Base-by-base conservation (phyloP, 164 flowering plant species). In the Saururus chinensis region DNA sequence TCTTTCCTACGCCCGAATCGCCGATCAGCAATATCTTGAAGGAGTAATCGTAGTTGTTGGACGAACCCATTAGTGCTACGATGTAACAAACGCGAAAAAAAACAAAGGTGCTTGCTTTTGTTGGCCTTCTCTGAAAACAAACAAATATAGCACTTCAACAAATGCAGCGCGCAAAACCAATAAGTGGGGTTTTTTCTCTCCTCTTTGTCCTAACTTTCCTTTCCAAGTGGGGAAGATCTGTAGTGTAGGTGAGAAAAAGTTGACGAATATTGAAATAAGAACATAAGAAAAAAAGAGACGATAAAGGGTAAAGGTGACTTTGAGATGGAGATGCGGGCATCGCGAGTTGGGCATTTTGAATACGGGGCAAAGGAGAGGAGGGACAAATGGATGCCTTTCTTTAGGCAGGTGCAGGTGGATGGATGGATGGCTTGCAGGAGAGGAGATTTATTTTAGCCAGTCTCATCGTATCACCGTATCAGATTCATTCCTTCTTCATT, bases 21-120 rank as follows among this genome's bases (percentile, higher is more conserved):
- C 92, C 92, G 63, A 83, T 74, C 72, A 85, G 53, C 77, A 83
- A 70, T 76, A 85, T 76, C 84, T 85, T 85, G 71, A 83, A 85
- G 0, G 85, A 83, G 60, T 70, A 79, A 80, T 85, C 86, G 53
- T 74, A 79, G 64, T 68, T 66, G 40, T 62, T 67, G 20, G 84
- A 69, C 25, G 84, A 80, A 52, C 82, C 82, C 88, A 84, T 81
- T 55, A 23, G 49, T 13, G 58, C 13, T 23, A 5, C 35, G 9
- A 22, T 6, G 24, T 4, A 55, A 10, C 25, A 55, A 54, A 55
- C 13, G 16, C n/a, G 23, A 55, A 23, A 23, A 55, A 21, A 54
- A 54, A 20, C 11, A 54, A 54, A 13, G 26, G 10, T 19, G 14
- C 57, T 55, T 30, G 37, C 35, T 7, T 54, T 23, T 19, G 52